Evolutionary conservation across 257 asterid species (phyloP), one percentile per base, ranked within the genome.

Genomic region (Solanum sejunctum): DNA sequence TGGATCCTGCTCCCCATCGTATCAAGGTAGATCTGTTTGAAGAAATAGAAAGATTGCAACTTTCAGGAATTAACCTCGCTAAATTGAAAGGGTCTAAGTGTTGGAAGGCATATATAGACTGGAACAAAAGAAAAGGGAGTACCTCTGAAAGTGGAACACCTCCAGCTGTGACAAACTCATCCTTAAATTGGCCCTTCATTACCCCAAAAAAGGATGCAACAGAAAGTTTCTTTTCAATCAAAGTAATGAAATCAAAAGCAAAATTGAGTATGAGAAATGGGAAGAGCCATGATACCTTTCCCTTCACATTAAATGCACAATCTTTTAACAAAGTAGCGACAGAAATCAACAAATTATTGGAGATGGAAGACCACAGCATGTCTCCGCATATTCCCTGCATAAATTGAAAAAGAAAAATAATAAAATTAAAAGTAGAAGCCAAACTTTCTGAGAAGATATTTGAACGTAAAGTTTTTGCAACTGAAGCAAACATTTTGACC

Each of bases 91-190:
- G 64, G 23, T 73, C 64, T 36, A 2, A 36, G 54, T 57, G 17
- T 20, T 49, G 18, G 9, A 61, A 71, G 67, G 56, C 21, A 81
- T 15, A 58, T 39, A 47, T 21, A 75, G 71, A 77, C 18, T 67
- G 80, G 51, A 70, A 77, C 23, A 77, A 23, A 66, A 61, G 49
- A 78, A 88, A 78, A 89, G 63, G 90, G 85, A 80, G 81, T 18
- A 95, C 99, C 98, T 96, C 99, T 39, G 99, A 90, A 91, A 96
- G 91, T 17, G 98, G 98, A 85, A 96, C 94, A 54, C 99, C 99
- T 84, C 98, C 99, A 58, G 98, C 98, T 56, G 97, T 93, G 91
- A 96, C 98, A 81, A 96, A 96, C 90, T 96, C 99, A 83, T 95
- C 99, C 96, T 95, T 96, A 91, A 95, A 96, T 91, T 91, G 98